Percentiles rank a stretch among this genome's conserved stretches.
Evolutionary conservation across 805 yeast genomes (phyloP).

Genomic region (Candida oleophila): DNA sequence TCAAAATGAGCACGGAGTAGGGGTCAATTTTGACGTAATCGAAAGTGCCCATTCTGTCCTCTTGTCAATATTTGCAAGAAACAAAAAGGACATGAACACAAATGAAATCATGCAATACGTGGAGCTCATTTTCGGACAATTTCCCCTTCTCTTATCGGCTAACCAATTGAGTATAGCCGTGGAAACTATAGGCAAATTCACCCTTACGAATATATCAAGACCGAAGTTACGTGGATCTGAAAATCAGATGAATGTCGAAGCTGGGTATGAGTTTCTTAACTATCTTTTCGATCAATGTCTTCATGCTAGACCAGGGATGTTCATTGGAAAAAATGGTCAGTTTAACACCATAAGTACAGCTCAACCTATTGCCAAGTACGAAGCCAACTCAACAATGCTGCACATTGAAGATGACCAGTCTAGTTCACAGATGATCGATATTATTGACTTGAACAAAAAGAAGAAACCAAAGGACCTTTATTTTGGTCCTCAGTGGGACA

Average conservation of each 20-base stretch:
- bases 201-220: conserved; percentile 18
- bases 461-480: conserved; percentile 26
- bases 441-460: conserved; percentile 27
- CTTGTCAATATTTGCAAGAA: conserved; percentile 33
- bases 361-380: conserved; percentile 37
- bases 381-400: conserved; percentile 34
- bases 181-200: conserved; percentile 49
- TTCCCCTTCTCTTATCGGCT: conserved; percentile 54
- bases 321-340: conserved; percentile 10
- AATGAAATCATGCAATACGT: conserved; percentile 38
- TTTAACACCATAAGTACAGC: conserved; percentile 28
- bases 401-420: conserved; percentile 21
- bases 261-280: conserved; percentile 34
- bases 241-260: not conserved
- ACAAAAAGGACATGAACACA: conserved; percentile 10
- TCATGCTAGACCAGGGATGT: conserved; percentile 29
- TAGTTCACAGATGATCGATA: conserved; percentile 14
- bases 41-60: conserved; percentile 68
- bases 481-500: not conserved
- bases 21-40: conserved; percentile 31
- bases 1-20: conserved; percentile 5
- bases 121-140: conserved; percentile 49
- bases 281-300: conserved; percentile 43
- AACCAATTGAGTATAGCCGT: conserved; percentile 58
- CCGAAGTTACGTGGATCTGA: not conserved